phyloP scores from a whole-genome alignment of 352 stramenopile species.

The Discostella stelligera region DNA sequence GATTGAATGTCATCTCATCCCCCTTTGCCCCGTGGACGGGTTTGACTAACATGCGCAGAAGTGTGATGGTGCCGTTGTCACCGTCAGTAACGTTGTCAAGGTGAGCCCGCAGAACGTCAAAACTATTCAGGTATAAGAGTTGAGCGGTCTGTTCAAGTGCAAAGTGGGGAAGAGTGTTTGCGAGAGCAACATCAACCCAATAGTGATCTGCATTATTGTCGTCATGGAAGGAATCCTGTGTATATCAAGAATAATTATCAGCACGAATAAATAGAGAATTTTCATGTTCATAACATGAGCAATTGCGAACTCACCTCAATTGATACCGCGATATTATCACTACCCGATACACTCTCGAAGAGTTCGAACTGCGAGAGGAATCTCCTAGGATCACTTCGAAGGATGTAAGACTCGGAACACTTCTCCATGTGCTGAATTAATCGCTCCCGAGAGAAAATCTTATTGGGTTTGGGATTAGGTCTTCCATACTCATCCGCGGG shows the following conservation, averaged over 20 bases:
- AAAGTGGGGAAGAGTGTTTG: conserved; percentile 80
- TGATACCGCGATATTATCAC: conserved; percentile 68
- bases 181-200: conserved; percentile 76
- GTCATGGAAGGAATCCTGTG: conserved; percentile 46
- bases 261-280: conserved; percentile 1
- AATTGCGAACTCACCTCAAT: conserved; percentile 55
- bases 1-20: conserved; percentile 56
- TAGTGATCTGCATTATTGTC: conserved; percentile 60
- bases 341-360: conserved; percentile 75
- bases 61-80: conserved; percentile 84
- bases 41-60: conserved; percentile 83
- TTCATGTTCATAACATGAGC: background rate
- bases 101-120: conserved; percentile 93
- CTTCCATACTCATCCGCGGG: conserved; percentile 52
- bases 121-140: conserved; percentile 88
- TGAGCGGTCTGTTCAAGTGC: conserved; percentile 74
- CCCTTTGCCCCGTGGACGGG: conserved; percentile 47
- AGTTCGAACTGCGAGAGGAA: conserved; percentile 77
- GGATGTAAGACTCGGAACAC: conserved; percentile 79
- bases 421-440: conserved; percentile 74
- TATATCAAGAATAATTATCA: background rate
- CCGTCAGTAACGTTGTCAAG: conserved; percentile 92
- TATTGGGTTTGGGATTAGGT: conserved; percentile 46
- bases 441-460: conserved; percentile 53
- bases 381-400: conserved; percentile 59